These are phyloP conservation scores for Umbilicus rupestris DNA, from an alignment of 164 flowering plant species.

Conservation along the genomic window DNA sequence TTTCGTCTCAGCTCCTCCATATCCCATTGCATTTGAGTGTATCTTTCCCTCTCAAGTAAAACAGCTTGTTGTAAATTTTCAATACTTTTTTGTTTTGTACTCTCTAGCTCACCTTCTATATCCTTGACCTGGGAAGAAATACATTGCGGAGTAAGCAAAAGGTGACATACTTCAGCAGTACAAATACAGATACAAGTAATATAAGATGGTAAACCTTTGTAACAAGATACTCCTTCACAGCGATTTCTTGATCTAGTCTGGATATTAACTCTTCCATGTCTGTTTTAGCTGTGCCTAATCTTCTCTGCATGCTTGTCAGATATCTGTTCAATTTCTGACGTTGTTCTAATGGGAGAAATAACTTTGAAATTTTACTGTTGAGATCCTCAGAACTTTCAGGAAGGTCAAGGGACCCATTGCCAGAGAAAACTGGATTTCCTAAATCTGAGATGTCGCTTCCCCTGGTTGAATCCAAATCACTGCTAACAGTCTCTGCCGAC, in stretches of 20 bases:
- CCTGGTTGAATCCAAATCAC: constrained; percentile 59
- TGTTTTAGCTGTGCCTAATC: constrained; percentile 74
- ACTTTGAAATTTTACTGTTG: constrained; percentile 25
- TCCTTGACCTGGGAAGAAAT: constrained; percentile 66
- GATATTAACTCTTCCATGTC: constrained; percentile 95
- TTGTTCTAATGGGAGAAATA: constrained; percentile 75
- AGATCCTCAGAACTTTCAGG: constrained; percentile 40
- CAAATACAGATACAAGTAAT: not conserved
- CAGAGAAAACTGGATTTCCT: constrained; percentile 37
- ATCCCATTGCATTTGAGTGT: constrained; percentile 96
- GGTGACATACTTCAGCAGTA: not conserved
- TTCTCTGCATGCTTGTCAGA: constrained; percentile 59
- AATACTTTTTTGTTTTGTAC: constrained; percentile 67
- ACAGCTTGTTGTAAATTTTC: constrained; percentile 90
- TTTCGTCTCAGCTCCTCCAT: constrained; percentile 91
- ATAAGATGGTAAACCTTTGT: constrained; percentile 49
- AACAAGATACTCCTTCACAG: constrained; percentile 83
- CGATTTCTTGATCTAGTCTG: constrained; percentile 86
- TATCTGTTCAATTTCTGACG: constrained; percentile 72
- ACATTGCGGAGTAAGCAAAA: not conserved
- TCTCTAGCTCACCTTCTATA: constrained; percentile 92
- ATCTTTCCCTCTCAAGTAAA: constrained; percentile 72
- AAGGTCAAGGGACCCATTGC: constrained; percentile 39
- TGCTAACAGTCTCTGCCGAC: constrained; percentile 73
- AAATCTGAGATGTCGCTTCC: constrained; percentile 63